Percentiles rank a stretch among this genome's conserved stretches.
Conservation (phyloP, 176 grass and related monocot genomes). For the Canna indica region DNA sequence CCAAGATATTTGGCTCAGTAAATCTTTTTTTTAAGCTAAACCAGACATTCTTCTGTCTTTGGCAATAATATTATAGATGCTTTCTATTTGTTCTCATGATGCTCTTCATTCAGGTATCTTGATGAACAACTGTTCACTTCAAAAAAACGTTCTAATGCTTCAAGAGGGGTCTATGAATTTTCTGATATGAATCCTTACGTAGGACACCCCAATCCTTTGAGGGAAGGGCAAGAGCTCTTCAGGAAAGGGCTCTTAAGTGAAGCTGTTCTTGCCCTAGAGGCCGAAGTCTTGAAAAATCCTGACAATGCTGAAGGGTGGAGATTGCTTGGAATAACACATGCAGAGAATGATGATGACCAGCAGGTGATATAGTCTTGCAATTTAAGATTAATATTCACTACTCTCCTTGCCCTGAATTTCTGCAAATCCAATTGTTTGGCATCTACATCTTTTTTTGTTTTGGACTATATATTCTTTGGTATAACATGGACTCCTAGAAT, state of each 20-base stretch:
- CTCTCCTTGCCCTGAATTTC: not conserved
- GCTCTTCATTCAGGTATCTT: constrained; percentile 35
- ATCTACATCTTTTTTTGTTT: not conserved
- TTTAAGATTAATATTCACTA: not conserved
- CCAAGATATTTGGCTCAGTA: not conserved
- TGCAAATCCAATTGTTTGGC: not conserved
- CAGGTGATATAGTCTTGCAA: constrained; percentile 46
- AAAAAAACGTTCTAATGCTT: constrained; percentile 45
- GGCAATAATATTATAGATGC: not conserved
- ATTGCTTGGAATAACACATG: constrained; percentile 90
- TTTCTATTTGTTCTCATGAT: constrained; percentile 11
- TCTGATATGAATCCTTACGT: constrained; percentile 88
- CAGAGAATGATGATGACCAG: constrained; percentile 98
- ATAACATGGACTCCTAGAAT: not conserved
- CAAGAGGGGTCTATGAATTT: constrained; percentile 89
- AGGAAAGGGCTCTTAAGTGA: constrained; percentile 96
- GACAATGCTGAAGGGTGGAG: constrained; percentile 96
- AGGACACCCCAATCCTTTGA: constrained; percentile 94
- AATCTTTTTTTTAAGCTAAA: not conserved
- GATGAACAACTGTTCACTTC: constrained; percentile 43
- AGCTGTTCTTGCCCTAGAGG: constrained; percentile 97
- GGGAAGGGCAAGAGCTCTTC: constrained; percentile 95
- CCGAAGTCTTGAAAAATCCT: constrained; percentile 94
- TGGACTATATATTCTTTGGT: not conserved
- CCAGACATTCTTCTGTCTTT: not conserved